phyloP scores from a whole-genome alignment of 768 basidiomycete species.

The Boletus sp. region DNA sequence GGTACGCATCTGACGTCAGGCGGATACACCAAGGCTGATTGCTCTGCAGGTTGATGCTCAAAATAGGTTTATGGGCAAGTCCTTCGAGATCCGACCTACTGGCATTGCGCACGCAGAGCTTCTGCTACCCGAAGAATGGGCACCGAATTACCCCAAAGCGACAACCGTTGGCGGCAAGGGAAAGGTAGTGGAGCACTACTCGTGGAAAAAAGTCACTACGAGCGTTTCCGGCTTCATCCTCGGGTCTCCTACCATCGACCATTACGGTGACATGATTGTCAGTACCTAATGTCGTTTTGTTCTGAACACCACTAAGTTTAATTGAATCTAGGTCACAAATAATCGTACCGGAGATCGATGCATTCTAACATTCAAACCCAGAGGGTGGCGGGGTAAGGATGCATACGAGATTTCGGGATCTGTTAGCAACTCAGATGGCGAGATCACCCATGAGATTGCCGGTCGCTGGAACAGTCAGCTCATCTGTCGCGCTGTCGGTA shows the following conservation, averaged over 20 bases:
- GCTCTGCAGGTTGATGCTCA: constrained; percentile 82
- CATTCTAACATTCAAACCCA: constrained; percentile 90
- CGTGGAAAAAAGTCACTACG: constrained; percentile 94
- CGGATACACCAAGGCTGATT: not conserved
- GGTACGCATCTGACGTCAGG: constrained; percentile 34
- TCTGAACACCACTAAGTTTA: not conserved
- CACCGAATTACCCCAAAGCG: constrained; percentile 59
- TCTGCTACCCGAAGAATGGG: constrained; percentile 66
- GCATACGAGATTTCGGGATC: constrained; percentile 91
- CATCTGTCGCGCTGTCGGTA: constrained; percentile 73
- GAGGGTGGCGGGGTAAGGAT: constrained; percentile 91
- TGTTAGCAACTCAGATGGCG: constrained; percentile 65
- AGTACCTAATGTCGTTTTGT: constrained; percentile 32
- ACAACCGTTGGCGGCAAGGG: constrained; percentile 40
- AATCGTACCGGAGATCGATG: constrained; percentile 89
- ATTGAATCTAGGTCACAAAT: constrained; percentile 59
- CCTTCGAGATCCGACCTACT: constrained; percentile 94
- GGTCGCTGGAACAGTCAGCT: constrained; percentile 96
- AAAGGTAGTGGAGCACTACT: constrained; percentile 85
- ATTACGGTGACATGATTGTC: constrained; percentile 93
- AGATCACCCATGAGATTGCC: constrained; percentile 81
- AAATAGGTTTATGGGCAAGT: constrained; percentile 95
- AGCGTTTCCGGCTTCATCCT: constrained; percentile 92
- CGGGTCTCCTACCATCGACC: constrained; percentile 84
- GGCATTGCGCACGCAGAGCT: constrained; percentile 91